phyloP scores from a whole-genome alignment of 1,284 basidiomycete genomes.

The Austroboletus novae-zelandiae region DNA sequence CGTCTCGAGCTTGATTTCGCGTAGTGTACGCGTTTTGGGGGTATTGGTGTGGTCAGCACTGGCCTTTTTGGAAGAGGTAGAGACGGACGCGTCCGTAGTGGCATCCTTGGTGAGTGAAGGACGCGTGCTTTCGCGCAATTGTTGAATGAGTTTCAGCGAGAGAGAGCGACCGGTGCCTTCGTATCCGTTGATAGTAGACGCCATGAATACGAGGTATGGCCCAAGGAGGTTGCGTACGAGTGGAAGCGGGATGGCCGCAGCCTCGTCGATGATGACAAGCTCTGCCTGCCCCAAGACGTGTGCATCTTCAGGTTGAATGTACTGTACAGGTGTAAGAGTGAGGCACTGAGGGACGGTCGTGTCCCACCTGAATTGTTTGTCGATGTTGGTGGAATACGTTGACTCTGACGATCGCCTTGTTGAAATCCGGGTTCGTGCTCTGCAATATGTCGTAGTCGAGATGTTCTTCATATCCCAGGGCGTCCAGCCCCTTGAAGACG shows the following conservation, averaged over 20 bases:
- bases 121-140: slow-evolving; percentile 87
- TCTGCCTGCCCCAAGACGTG: slow-evolving; percentile 98
- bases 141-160: slow-evolving; percentile 96
- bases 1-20: slow-evolving; percentile 93
- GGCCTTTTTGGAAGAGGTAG: slow-evolving; percentile 51
- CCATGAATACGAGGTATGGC: slow-evolving; percentile 97
- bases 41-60: slow-evolving; percentile 44
- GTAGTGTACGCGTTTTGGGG: slow-evolving; percentile 74
- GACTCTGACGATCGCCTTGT: slow-evolving; percentile 94
- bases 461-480: slow-evolving; percentile 95
- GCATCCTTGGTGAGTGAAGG: slow-evolving; percentile 66
- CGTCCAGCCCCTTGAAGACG: slow-evolving; percentile 96
- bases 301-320: slow-evolving; percentile 96
- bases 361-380: slow-evolving; percentile 86
- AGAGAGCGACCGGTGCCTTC: slow-evolving; percentile 98
- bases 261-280: slow-evolving; percentile 97
- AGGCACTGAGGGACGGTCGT: not conserved
- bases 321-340: slow-evolving; percentile 45
- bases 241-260: slow-evolving; percentile 95
- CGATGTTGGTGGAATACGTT: slow-evolving; percentile 93
- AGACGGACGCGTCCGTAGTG: slow-evolving; percentile 36
- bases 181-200: slow-evolving; percentile 98
- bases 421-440: slow-evolving; percentile 92
- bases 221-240: slow-evolving; percentile 94
- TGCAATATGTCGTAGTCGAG: slow-evolving; percentile 96